These are phyloP conservation scores for Hypocrella siamensis DNA, from an alignment of 2,329 filamentous ascomycete genomes.

Conservation along the genomic window DNA sequence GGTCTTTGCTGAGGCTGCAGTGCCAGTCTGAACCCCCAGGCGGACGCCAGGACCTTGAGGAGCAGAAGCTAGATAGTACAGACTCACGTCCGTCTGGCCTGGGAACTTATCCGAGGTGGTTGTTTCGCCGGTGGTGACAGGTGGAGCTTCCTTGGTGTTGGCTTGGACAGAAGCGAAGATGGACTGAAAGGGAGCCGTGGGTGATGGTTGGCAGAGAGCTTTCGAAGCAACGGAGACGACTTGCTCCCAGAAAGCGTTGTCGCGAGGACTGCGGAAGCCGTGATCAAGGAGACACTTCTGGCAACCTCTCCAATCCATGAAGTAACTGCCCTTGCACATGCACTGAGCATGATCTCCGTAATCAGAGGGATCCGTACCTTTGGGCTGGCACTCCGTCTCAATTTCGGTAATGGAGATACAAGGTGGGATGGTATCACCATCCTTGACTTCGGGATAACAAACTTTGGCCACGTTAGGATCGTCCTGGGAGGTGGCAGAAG, in stretches of 20 bases:
- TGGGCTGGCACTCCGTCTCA: slow-evolving; percentile 14
- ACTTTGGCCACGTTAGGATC: slow-evolving; percentile 2
- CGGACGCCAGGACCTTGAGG: slow-evolving; percentile 24
- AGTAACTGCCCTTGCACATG: slow-evolving; percentile 27
- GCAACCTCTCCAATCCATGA: slow-evolving; percentile 25
- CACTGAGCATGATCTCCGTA: slow-evolving; percentile 17
- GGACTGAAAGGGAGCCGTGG: slow-evolving; percentile 17
- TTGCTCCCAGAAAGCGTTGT: slow-evolving; percentile 15
- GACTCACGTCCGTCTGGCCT: slow-evolving; percentile 21
- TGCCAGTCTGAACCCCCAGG: no score
- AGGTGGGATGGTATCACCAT: slow-evolving; percentile 8
- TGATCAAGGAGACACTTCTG: slow-evolving; percentile 23
- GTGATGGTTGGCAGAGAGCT: slow-evolving; percentile 20
- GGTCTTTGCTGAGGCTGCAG: no score
- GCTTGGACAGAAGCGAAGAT: slow-evolving; percentile 17
- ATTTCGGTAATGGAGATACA: slow-evolving; percentile 15
- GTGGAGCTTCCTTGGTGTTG: slow-evolving; percentile 6
- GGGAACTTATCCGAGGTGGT: slow-evolving; percentile 15
- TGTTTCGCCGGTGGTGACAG: slow-evolving; percentile 16
- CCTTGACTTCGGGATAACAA: slow-evolving; percentile 4
- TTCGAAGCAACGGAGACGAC: slow-evolving; percentile 19
- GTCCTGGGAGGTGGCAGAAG: neutral
- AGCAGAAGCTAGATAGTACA: slow-evolving; percentile 24
- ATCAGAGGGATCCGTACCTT: slow-evolving; percentile 11
- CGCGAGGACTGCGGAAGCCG: slow-evolving; percentile 20